Percentiles rank a stretch among this genome's conserved stretches.
These are phyloP conservation scores for Spergularia marina DNA, from an alignment of 148 eudicot genomes.

Conservation along the genomic window DNA sequence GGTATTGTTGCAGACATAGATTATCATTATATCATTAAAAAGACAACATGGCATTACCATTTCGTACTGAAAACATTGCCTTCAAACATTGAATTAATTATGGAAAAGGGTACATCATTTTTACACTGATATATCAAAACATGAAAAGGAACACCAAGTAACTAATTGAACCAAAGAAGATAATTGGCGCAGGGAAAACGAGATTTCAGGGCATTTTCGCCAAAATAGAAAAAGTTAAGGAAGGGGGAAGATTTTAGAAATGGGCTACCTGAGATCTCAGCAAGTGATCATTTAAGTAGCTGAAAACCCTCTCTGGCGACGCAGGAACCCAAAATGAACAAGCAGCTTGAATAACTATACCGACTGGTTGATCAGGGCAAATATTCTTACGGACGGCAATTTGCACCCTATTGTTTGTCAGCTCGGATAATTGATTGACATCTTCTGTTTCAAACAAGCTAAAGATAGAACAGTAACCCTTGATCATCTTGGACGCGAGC, in stretches of 20 bases:
- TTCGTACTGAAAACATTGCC: background rate
- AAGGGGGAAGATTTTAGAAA: background rate
- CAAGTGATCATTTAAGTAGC: conserved; percentile 38
- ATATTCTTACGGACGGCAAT: conserved; percentile 25
- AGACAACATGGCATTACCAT: background rate
- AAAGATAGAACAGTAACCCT: conserved; percentile 39
- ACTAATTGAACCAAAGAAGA: background rate
- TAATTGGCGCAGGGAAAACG: background rate
- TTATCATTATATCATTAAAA: background rate
- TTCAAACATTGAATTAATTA: background rate
- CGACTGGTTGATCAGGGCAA: conserved; percentile 30
- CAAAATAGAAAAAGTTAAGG: background rate
- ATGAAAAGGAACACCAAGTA: conserved; percentile 3
- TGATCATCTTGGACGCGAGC: conserved; percentile 50
- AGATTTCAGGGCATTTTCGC: background rate
- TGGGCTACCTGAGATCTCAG: conserved; percentile 40
- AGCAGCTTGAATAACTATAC: conserved; percentile 37
- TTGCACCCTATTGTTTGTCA: conserved; percentile 27
- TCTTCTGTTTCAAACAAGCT: conserved; percentile 19
- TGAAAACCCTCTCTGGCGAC: conserved; percentile 32
- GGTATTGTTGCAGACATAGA: background rate
- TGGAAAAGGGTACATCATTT: background rate
- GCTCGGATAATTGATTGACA: conserved; percentile 25
- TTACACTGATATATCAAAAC: background rate
- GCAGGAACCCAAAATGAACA: conserved; percentile 54